These are phyloP conservation scores for Beauveria pseudobassiana DNA, from an alignment of 2,329 filamentous ascomycete species.

Conservation along the genomic window DNA sequence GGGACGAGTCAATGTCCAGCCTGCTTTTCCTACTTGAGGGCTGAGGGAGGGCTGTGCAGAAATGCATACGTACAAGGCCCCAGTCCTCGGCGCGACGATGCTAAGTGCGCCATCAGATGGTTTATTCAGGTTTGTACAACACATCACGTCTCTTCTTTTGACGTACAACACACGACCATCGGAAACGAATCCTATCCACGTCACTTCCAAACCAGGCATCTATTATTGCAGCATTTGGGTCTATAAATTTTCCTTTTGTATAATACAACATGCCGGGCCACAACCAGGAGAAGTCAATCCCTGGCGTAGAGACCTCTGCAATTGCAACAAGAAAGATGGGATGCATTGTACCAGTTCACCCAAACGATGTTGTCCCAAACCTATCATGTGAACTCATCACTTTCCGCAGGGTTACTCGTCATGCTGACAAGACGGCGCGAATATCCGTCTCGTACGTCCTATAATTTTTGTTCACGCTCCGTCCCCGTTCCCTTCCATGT, in stretches of 20 bases:
- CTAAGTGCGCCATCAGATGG: background rate
- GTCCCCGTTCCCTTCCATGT: conserved; percentile 10
- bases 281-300: background rate
- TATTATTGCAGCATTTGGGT: conserved; percentile 18
- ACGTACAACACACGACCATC: background rate
- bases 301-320: background rate
- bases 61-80: background rate
- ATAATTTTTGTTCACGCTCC: background rate
- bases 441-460: background rate
- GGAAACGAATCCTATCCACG: background rate
- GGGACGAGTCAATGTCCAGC: too few species aligned
- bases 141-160: too few species aligned
- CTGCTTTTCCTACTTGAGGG: background rate
- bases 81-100: background rate
- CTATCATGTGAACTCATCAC: background rate
- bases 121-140: background rate
- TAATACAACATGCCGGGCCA: conserved; percentile 22
- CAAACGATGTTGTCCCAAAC: background rate
- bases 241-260: conserved; percentile 20
- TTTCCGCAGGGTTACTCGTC: background rate
- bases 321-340: background rate
- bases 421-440: background rate
- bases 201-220: conserved; percentile 13
- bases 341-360: background rate
- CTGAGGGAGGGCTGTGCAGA: background rate